A percentile compares a stretch with the other conserved stretches of the same genome.
Conservation (phyloP, 1,284 basidiomycete species). For the Cryptococcus maquisensis region DNA sequence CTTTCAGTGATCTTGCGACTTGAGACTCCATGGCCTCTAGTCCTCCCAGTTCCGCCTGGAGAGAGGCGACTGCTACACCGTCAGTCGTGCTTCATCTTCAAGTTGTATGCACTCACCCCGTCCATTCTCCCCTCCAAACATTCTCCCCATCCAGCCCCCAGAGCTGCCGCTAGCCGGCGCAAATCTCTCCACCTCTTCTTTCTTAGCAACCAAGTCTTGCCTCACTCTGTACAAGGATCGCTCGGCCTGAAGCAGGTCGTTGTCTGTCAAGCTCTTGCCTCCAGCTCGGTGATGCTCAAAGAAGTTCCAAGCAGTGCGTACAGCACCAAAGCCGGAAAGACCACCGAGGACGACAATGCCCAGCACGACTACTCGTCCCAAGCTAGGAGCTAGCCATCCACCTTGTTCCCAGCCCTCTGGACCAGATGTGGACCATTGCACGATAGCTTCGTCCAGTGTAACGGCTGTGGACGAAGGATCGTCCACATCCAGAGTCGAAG, state of each 20-base stretch:
- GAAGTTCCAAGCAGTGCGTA: constrained; percentile 45
- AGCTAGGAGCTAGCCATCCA: constrained; percentile 44
- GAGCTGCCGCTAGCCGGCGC: constrained; percentile 6
- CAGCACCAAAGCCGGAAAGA: constrained; percentile 47
- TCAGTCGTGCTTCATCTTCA: not conserved
- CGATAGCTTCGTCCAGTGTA: constrained; percentile 20
- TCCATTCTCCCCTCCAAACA: constrained; percentile 38
- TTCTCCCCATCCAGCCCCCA: constrained; percentile 34
- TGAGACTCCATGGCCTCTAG: constrained; percentile 44
- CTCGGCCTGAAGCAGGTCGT: constrained; percentile 42
- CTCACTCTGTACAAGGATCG: constrained; percentile 44
- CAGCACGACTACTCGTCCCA: constrained; percentile 45
- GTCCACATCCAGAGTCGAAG: constrained; percentile 4
- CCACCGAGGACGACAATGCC: constrained; percentile 45
- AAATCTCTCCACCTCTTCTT: constrained; percentile 33
- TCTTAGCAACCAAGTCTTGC: constrained; percentile 41
- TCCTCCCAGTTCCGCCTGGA: constrained; percentile 39
- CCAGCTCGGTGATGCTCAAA: constrained; percentile 33
- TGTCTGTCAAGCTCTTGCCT: constrained; percentile 25
- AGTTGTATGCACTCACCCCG: constrained; percentile 13
- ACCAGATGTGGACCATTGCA: constrained; percentile 26
- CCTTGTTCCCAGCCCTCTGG: constrained; percentile 41
- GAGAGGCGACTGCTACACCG: constrained; percentile 11
- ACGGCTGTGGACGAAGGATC: constrained; percentile 12
- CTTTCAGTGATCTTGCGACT: constrained; percentile 32